Percentiles rank a stretch among this genome's conserved stretches.
Evolutionary conservation across 2,329 filamentous ascomycete genomes (phyloP).

Genomic region (Eutypa lata): DNA sequence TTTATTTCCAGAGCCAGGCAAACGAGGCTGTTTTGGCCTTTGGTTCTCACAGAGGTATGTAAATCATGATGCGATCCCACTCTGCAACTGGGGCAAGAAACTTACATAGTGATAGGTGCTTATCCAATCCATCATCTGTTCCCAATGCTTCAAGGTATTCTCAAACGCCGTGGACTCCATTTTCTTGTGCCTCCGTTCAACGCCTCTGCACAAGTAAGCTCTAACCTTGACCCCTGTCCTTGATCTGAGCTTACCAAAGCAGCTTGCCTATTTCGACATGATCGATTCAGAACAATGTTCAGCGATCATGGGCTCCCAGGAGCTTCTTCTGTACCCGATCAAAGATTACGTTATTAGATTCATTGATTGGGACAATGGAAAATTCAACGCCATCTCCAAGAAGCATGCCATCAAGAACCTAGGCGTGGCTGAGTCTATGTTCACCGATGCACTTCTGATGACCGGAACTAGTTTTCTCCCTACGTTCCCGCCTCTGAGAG

Average conservation of each 20-base stretch:
- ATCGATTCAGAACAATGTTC: constrained; percentile 65
- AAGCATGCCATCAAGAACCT: constrained; percentile 68
- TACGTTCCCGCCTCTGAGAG: constrained; percentile 74
- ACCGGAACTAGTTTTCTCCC: constrained; percentile 78
- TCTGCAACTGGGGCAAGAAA: not conserved
- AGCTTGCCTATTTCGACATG: constrained; percentile 78
- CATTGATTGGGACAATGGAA: constrained; percentile 67
- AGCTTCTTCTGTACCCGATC: constrained; percentile 82
- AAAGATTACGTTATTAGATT: constrained; percentile 67
- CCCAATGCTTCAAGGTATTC: constrained; percentile 70
- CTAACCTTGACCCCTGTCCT: constrained; percentile 1
- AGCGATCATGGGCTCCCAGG: constrained; percentile 78
- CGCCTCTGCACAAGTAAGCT: constrained; percentile 77
- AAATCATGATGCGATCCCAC: not conserved
- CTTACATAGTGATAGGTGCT: constrained; percentile 51
- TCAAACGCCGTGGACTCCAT: constrained; percentile 65
- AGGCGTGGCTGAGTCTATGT: constrained; percentile 64
- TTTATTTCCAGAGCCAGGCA: constrained; percentile 80
- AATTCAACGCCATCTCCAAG: constrained; percentile 62
- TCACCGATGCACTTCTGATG: constrained; percentile 81
- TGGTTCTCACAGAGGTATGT: constrained; percentile 68
- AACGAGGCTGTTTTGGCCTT: constrained; percentile 83
- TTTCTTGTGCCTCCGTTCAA: constrained; percentile 86
- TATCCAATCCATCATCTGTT: constrained; percentile 70
- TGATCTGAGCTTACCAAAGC: constrained; percentile 27